These are phyloP conservation scores for Cladosporium velox DNA, from an alignment of 2,329 filamentous ascomycete species.

Conservation along the genomic window DNA sequence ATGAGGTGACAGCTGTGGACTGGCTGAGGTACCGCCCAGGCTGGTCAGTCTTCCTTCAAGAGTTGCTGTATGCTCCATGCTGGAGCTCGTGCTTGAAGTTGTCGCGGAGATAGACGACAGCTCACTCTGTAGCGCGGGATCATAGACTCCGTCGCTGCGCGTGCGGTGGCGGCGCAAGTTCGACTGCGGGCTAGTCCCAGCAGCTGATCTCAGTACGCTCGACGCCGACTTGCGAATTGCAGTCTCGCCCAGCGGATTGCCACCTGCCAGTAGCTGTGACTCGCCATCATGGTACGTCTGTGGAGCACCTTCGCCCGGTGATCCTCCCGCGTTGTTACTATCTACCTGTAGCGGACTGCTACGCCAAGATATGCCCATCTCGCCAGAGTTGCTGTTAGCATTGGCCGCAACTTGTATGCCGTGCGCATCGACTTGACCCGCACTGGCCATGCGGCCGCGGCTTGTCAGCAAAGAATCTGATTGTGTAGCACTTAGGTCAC, in stretches of 20 bases:
- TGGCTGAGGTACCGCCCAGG: background rate
- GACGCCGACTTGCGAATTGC: background rate
- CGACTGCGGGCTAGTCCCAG: background rate
- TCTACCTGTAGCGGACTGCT: conserved; percentile 12
- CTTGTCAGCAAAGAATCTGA: background rate
- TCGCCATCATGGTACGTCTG: background rate
- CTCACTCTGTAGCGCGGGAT: conserved; percentile 18
- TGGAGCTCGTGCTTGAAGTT: conserved; percentile 19
- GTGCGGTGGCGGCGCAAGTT: conserved; percentile 7
- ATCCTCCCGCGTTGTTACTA: background rate
- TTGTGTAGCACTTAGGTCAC: background rate
- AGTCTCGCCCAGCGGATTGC: background rate
- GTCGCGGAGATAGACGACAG: conserved; percentile 34
- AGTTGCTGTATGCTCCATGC: conserved; percentile 17
- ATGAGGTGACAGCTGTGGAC: conserved; percentile 1
- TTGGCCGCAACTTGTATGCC: background rate
- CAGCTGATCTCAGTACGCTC: conserved; percentile 4
- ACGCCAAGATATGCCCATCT: conserved; percentile 15
- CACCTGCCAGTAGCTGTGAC: background rate
- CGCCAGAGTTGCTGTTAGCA: conserved; percentile 11
- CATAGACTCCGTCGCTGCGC: conserved; percentile 7
- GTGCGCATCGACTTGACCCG: conserved; percentile 23
- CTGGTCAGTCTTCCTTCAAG: conserved; percentile 11
- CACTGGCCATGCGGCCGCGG: background rate
- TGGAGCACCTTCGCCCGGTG: background rate